phyloP scores from a whole-genome alignment of 1,284 basidiomycete genomes.

The Abortiporus biennis region DNA sequence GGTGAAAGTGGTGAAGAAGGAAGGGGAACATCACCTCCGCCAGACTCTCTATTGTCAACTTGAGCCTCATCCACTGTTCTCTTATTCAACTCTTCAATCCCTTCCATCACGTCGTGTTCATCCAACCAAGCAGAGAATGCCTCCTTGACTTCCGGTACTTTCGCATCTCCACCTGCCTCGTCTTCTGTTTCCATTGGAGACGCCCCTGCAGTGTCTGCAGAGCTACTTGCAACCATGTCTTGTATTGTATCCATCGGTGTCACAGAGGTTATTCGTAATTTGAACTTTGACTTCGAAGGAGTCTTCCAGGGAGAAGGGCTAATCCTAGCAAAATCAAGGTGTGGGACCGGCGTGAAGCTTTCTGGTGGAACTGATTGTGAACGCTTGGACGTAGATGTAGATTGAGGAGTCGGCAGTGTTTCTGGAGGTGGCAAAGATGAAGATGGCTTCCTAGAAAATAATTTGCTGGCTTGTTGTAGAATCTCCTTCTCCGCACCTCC shows the following conservation, averaged over 20 bases:
- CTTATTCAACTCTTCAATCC: not conserved
- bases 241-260: conserved; percentile 6
- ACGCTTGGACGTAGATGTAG: not conserved
- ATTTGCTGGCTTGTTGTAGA: not conserved
- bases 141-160: not conserved
- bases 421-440: not conserved
- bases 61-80: not conserved
- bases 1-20: not conserved
- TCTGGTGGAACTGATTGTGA: conserved; percentile 11
- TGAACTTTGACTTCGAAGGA: conserved; percentile 1
- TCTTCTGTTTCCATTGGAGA: not conserved
- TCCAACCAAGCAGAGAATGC: not conserved
- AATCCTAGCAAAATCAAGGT: conserved; percentile 1
- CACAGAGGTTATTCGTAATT: conserved; percentile 5
- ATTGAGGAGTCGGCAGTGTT: not conserved
- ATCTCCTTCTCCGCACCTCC: conserved; percentile 4
- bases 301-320: conserved; percentile 1
- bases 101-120: not conserved
- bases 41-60: not conserved
- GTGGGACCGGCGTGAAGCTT: conserved; percentile 3
- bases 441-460: not conserved
- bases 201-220: not conserved
- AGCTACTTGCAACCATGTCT: not conserved
- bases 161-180: not conserved
- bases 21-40: not conserved